Percentiles rank a stretch among this genome's conserved stretches.
phyloP scores from a whole-genome alignment of 1,139 yeast species.

The Suhomyces atakaporum region DNA sequence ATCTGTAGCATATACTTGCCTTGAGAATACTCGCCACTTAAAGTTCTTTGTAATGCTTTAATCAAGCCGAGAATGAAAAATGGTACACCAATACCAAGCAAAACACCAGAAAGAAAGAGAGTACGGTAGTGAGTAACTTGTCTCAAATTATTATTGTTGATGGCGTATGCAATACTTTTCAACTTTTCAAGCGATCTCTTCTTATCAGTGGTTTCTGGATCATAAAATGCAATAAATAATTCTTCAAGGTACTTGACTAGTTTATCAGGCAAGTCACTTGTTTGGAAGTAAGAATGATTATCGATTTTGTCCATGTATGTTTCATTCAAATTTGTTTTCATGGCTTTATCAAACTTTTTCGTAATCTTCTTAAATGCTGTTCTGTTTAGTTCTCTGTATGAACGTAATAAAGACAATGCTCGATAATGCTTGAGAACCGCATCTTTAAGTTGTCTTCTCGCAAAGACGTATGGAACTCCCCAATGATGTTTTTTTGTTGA shows the following conservation, averaged over 20 bases:
- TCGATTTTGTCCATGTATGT: slow-evolving; percentile 63
- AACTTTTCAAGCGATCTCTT: slow-evolving; percentile 75
- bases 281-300: slow-evolving; percentile 55
- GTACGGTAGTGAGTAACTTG: slow-evolving; percentile 39
- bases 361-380: slow-evolving; percentile 88
- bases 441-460: slow-evolving; percentile 70
- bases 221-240: slow-evolving; percentile 66
- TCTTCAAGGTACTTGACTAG: slow-evolving; percentile 66
- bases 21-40: slow-evolving; percentile 45
- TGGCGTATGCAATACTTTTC: slow-evolving; percentile 50
- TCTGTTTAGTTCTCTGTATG: slow-evolving; percentile 74
- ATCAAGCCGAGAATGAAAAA: slow-evolving; percentile 55
- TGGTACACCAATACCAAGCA: slow-evolving; percentile 72
- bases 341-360: slow-evolving; percentile 84
- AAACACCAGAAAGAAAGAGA: slow-evolving; percentile 61
- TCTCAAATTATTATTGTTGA: slow-evolving; percentile 33
- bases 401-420: slow-evolving; percentile 72
- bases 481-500: slow-evolving; percentile 29
- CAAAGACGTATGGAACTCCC: slow-evolving; percentile 67
- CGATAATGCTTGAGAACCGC: slow-evolving; percentile 83
- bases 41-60: slow-evolving; percentile 46
- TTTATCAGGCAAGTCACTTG: slow-evolving; percentile 67
- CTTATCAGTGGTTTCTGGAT: slow-evolving; percentile 61
- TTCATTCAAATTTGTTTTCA: slow-evolving; percentile 49
- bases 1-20: slow-evolving; percentile 70